These are phyloP conservation scores for Xylariales sp. DNA, from an alignment of 2,329 filamentous ascomycete genomes.

Conservation along the genomic window DNA sequence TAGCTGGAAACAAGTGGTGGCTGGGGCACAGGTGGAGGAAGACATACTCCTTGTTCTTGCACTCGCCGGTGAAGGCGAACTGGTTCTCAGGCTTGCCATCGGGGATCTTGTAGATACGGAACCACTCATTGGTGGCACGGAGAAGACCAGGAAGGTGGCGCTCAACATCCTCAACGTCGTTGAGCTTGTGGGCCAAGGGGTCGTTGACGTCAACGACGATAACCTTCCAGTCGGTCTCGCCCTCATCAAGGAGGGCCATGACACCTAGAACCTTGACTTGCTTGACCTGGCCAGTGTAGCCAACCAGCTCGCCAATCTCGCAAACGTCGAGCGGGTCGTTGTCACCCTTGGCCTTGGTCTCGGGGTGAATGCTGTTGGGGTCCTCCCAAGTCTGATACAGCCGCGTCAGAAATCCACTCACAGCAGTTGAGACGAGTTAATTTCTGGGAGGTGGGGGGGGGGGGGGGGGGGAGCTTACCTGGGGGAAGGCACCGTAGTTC, in stretches of 20 bases:
- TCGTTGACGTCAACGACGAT: conserved; percentile 99
- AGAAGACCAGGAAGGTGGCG: conserved; percentile 94
- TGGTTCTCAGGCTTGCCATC: conserved; percentile 99
- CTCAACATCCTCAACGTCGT: conserved; percentile 99
- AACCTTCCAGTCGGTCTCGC: conserved; percentile 99
- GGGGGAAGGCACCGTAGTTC: conserved; percentile 99
- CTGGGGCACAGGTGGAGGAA: not conserved
- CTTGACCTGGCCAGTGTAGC: conserved; percentile 94
- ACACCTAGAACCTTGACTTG: conserved; percentile 99
- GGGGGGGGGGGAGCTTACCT: no score
- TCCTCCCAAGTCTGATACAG: conserved; percentile 89
- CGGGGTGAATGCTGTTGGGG: conserved; percentile 90
- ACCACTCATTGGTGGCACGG: conserved; percentile 99
- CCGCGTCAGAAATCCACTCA: conserved; percentile 9
- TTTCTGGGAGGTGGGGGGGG: no score
- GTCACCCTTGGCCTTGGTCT: conserved; percentile 99
- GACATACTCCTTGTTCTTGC: conserved; percentile 95
- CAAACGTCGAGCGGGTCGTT: conserved; percentile 99
- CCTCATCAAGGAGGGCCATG: conserved; percentile 98
- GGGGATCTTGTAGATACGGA: conserved; percentile 99
- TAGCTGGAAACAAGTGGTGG: conserved; percentile 8
- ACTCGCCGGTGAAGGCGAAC: conserved; percentile 99
- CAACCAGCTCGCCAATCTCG: conserved; percentile 98
- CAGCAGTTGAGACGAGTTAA: conserved; percentile 4
- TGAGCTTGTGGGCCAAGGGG: conserved; percentile 90